phyloP scores from a whole-genome alignment of 2,329 filamentous ascomycete species.

The Talaromyces sp. region DNA sequence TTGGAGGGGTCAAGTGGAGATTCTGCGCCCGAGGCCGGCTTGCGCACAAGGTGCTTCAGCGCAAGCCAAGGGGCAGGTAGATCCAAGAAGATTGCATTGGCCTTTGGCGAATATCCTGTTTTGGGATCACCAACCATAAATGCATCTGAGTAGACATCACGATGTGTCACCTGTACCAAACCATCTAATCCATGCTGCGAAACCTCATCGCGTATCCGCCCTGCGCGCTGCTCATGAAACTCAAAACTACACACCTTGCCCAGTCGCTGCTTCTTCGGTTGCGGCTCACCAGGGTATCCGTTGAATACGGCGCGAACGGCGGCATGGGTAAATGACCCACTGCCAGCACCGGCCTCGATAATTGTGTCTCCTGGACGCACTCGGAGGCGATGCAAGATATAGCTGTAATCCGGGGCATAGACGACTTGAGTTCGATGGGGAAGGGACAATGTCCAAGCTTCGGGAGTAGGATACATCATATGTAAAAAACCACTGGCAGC shows the following conservation, averaged over 20 bases:
- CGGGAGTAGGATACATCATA: constrained; percentile 52
- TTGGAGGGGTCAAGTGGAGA: constrained; percentile 70
- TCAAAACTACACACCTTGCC: constrained; percentile 56
- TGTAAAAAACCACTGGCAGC: constrained; percentile 54
- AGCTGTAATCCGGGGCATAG: constrained; percentile 58
- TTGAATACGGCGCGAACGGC: constrained; percentile 54
- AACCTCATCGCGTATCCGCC: constrained; percentile 48
- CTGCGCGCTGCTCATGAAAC: constrained; percentile 50
- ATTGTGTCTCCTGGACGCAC: constrained; percentile 50
- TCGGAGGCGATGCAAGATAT: constrained; percentile 53
- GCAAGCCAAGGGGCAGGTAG: constrained; percentile 55
- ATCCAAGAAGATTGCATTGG: constrained; percentile 54
- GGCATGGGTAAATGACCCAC: constrained; percentile 56
- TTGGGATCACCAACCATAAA: constrained; percentile 44
- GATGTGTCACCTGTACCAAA: constrained; percentile 50
- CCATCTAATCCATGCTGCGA: constrained; percentile 46
- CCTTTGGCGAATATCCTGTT: constrained; percentile 44
- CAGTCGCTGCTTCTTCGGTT: constrained; percentile 30
- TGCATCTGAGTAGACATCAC: constrained; percentile 54
- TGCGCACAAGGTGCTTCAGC: constrained; percentile 50
- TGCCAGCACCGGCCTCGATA: constrained; percentile 56
- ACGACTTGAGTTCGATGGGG: constrained; percentile 57
- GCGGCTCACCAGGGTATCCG: constrained; percentile 39
- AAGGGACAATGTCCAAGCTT: constrained; percentile 54
- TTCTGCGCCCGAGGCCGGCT: constrained; percentile 32